Conservation (phyloP, 495 filamentous ascomycete genomes). For the Schizothecium vesticola region DNA sequence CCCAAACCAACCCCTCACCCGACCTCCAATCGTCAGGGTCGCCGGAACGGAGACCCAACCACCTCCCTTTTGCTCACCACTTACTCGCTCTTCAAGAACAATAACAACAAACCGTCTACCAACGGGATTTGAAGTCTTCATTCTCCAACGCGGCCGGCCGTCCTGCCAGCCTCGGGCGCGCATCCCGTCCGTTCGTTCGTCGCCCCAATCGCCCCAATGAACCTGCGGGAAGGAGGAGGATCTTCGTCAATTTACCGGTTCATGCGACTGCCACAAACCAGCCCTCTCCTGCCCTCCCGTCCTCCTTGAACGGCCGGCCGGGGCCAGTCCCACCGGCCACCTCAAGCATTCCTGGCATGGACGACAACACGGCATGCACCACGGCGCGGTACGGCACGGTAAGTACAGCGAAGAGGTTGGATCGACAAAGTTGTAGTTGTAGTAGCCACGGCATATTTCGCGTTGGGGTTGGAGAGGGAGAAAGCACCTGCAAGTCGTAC, state of each 20-base stretch:
- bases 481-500: no score
- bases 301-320: no score
- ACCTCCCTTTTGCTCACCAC: background rate
- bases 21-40: background rate
- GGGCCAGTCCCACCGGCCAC: background rate
- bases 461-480: background rate
- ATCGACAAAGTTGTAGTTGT: background rate
- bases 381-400: background rate
- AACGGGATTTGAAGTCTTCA: background rate
- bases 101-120: background rate
- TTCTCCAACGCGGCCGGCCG: background rate
- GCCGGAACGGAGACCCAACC: background rate
- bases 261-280: background rate
- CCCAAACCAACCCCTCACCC: background rate
- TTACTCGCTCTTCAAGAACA: background rate
- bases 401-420: background rate
- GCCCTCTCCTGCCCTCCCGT: background rate
- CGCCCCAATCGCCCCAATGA: background rate
- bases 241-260: constrained; percentile 1
- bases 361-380: background rate
- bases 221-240: background rate
- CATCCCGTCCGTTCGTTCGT: no score
- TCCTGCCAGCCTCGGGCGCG: background rate
- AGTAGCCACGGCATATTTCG: background rate
- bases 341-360: background rate